A percentile compares a stretch with the other conserved stretches of the same genome.
Conservation (phyloP, 371 early-diverging fungal genomes). For the Chytridiales sp. region DNA sequence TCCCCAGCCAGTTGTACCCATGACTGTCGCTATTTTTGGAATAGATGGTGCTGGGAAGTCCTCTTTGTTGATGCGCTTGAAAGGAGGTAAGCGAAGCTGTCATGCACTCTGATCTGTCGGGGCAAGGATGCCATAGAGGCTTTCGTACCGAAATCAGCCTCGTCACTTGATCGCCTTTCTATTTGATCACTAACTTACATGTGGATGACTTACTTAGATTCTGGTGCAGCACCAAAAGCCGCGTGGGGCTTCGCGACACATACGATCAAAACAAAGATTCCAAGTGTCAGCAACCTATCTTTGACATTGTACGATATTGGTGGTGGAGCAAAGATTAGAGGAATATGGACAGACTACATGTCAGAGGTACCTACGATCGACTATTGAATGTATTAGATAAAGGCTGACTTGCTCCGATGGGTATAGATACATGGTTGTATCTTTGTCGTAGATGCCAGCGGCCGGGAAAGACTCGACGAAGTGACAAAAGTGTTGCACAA, state of each 20-base stretch:
- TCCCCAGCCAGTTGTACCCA: too few relatives aligned
- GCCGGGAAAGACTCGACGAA: constrained; percentile 24
- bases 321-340: constrained; percentile 34
- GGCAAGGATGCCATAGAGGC: too few relatives aligned
- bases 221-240: constrained; percentile 10
- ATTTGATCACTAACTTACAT: neutral
- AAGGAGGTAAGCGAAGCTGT: constrained; percentile 36
- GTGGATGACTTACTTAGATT: constrained; percentile 1
- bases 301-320: constrained; percentile 37
- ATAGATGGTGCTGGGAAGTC: constrained; percentile 39
- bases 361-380: constrained; percentile 39
- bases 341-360: constrained; percentile 41
- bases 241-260: constrained; percentile 30
- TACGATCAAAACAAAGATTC: too few relatives aligned
- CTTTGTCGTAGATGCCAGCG: constrained; percentile 37
- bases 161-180: too few relatives aligned
- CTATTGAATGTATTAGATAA: too few relatives aligned
- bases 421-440: constrained; percentile 34
- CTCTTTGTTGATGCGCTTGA: constrained; percentile 24
- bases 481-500: constrained; percentile 21
- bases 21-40: constrained; percentile 25
- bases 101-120: too few relatives aligned
- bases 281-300: too few relatives aligned
- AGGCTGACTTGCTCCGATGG: too few relatives aligned
- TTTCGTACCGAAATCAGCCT: too few relatives aligned